phyloP scores from a whole-genome alignment of 1,139 yeast genomes.

The Hyphopichia khmerensis region DNA sequence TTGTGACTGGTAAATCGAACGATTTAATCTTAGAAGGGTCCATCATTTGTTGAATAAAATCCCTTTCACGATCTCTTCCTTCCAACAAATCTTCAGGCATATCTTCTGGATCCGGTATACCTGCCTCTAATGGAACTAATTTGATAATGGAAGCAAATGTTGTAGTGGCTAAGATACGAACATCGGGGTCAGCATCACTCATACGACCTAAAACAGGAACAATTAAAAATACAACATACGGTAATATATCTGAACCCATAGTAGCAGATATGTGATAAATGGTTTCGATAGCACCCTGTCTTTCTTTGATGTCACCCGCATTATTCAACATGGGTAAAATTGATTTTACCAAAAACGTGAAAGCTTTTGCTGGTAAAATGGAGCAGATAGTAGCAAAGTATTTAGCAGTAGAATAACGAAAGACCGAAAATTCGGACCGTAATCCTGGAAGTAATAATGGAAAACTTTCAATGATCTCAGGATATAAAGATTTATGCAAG shows the following conservation, averaged over 20 bases:
- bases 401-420: conserved; percentile 88
- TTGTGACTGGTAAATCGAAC: conserved; percentile 84
- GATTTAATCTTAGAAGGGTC: conserved; percentile 92
- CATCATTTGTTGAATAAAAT: conserved; percentile 96
- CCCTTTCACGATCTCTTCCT: conserved; percentile 93
- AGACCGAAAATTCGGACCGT: conserved; percentile 69
- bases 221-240: conserved; percentile 91
- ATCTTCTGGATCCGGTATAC: conserved; percentile 93
- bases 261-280: conserved; percentile 79
- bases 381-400: conserved; percentile 82
- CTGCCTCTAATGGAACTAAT: conserved; percentile 94
- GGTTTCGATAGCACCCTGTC: conserved; percentile 95
- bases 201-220: conserved; percentile 96
- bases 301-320: conserved; percentile 68
- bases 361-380: conserved; percentile 69
- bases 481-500: conserved; percentile 50
- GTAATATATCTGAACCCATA: conserved; percentile 88
- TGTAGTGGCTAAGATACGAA: conserved; percentile 89
- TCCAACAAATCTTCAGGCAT: conserved; percentile 81
- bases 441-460: conserved; percentile 61
- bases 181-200: conserved; percentile 92
- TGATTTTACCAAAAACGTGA: conserved; percentile 75
- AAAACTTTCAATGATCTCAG: conserved; percentile 46
- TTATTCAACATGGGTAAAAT: conserved; percentile 80
- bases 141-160: conserved; percentile 96